Evolutionary conservation across 75 land plant species (phyloP), one percentile per base, ranked within the genome.

Genomic region (Adiantum capillusveneris): DNA sequence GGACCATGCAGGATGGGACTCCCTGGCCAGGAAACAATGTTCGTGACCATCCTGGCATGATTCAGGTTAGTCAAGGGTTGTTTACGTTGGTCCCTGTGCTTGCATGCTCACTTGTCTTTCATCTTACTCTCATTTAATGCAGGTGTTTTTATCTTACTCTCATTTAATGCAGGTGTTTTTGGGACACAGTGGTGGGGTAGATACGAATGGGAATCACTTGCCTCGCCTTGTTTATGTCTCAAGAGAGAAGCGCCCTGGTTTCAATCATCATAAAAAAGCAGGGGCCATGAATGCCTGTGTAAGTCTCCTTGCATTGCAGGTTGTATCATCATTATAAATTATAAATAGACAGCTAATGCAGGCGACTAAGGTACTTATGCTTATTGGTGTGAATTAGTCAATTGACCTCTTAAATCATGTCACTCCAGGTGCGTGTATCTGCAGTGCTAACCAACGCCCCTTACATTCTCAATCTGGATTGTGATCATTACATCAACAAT

Each of bases 401-500:
- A 25, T 25, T 11, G 1, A 28, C 39, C 27, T 50, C 0, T 28
- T 29, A 11, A n/a, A 17, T 26, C 25, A 12, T 75, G 6, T n/a
- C n/a, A n/a, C n/a, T 34, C 9, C 44, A 86, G 90, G 64, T 86
- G 6, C 86, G 94, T 11, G 94, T 86, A 11, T 82, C 90, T 18
- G 94, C 90, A 17, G 69, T 88, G 19, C 67, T 88, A 30, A 77
- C 94, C 34, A 86, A 88, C 74, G 94, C 84, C 52, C 86, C 94
- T 42, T 88, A 85, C 60, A 56, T 88, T 16, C 77, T 88, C 34
- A 88, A 85, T 55, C 75, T 88, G 25, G 90, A 88, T 49, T 88
- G 90, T 64, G 90, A 88, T 75, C 94, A 88, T 55, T 88, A 88
- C 61, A 85, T 88, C 45, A 88, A 88, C 81, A 85, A 88, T 77